A percentile compares a stretch with the other conserved stretches of the same genome.
Evolutionary conservation across 2,329 filamentous ascomycete genomes (phyloP).

Genomic region (Blastomyces percursus): DNA sequence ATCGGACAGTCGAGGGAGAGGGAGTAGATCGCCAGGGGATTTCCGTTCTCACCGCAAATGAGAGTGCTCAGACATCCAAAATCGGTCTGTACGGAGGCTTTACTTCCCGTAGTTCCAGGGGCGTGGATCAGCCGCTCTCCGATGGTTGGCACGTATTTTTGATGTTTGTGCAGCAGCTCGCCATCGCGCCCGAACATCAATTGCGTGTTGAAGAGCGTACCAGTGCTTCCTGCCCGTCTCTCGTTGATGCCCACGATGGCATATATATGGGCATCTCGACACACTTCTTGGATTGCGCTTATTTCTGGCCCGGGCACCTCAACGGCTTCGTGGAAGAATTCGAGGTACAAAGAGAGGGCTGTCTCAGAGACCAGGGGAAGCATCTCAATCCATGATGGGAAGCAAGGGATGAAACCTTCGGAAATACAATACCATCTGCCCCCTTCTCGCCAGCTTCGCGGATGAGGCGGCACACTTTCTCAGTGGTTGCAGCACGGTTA

Average conservation of each 20-base stretch:
- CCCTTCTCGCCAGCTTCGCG: conserved; percentile 6
- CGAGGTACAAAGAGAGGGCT: conserved; percentile 4
- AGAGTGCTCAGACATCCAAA: conserved; percentile 5
- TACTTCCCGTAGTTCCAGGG: conserved; percentile 5
- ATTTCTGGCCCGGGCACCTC: conserved; percentile 5
- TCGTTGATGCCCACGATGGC: conserved; percentile 6
- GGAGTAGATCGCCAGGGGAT: conserved; percentile 4
- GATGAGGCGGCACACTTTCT: conserved; percentile 7
- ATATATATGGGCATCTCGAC: conserved; percentile 3
- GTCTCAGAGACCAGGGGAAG: background rate
- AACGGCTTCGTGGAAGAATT: conserved; percentile 4
- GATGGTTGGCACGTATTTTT: conserved; percentile 6
- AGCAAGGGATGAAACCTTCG: conserved; percentile 4
- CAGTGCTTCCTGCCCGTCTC: conserved; percentile 1
- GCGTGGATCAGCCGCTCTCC: conserved; percentile 6
- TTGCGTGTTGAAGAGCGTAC: conserved; percentile 6
- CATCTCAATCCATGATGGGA: conserved; percentile 3
- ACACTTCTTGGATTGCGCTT: conserved; percentile 3
- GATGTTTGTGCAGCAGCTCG: conserved; percentile 7
- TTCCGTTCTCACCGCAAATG: conserved; percentile 7
- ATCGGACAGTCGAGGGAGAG: conserved; percentile 2
- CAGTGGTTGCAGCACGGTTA: conserved; percentile 4
- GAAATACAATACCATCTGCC: conserved; percentile 6
- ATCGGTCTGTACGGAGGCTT: conserved; percentile 1
- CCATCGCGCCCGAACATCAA: conserved; percentile 5